Percentiles rank a stretch among this genome's conserved stretches.
Evolutionary conservation across 306 rosid genomes (phyloP).

Genomic region (Dryas drummondii): DNA sequence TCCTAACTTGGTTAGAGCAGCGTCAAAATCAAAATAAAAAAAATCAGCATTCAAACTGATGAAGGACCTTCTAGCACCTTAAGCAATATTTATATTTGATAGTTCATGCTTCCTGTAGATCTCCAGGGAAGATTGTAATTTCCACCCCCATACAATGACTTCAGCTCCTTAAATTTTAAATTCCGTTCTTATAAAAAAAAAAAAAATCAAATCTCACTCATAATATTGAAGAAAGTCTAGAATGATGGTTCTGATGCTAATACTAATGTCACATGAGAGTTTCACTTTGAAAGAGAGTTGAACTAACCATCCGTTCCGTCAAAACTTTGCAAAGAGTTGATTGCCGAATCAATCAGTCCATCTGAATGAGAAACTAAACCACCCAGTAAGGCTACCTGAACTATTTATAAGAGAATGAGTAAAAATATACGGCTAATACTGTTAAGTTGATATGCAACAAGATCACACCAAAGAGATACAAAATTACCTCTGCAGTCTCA

Average conservation of each 20-base stretch:
- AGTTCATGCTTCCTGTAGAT: background rate
- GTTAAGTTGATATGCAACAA: constrained; percentile 9
- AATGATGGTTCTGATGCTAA: constrained; percentile 7
- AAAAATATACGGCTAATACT: constrained; percentile 15
- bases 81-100: background rate
- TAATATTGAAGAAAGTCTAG: background rate
- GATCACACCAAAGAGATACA: constrained; percentile 5
- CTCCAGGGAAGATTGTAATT: background rate
- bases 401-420: constrained; percentile 27
- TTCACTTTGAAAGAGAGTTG: constrained; percentile 17
- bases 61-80: background rate
- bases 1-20: background rate
- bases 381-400: constrained; percentile 71
- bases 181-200: background rate
- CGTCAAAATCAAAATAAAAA: background rate
- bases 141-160: background rate
- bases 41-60: background rate
- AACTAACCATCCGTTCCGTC: constrained; percentile 65
- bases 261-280: constrained; percentile 7
- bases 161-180: background rate
- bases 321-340: constrained; percentile 56
- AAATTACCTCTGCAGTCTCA: constrained; percentile 85
- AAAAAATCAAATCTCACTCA: background rate
- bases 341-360: constrained; percentile 70
- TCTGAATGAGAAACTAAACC: constrained; percentile 82